Base-by-base conservation (phyloP, 805 yeast species). In the Zygoascus biomembranicola region DNA sequence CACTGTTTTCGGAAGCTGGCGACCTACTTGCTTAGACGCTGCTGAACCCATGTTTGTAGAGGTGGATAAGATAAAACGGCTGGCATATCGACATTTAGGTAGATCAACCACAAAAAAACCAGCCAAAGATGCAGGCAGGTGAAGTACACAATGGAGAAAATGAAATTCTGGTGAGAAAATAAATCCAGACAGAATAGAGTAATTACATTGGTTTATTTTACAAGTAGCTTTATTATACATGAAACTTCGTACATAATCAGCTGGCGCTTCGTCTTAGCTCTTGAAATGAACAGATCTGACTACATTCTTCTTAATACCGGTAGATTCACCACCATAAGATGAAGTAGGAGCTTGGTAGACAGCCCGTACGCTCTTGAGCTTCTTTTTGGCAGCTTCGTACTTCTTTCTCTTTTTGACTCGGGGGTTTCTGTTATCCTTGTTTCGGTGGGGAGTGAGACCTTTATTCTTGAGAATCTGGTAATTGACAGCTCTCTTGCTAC, bases 321-420 rank as follows among this genome's bases (percentile, higher is more conserved):
- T 90, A 74, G 81, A 78, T 69, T 94, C 99, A 71, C 99, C 99
- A 58, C 78, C 84, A 69, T 94, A 94, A 1, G 96, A 84, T 59
- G 89, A 86, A 57, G 80, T 75, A 50, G 80, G 87, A 18, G 76
- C 75, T 61, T 84, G 78, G 76, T 85, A 90, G n/a, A 90, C 97
- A 52, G 87, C 88, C 69, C 96, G 85, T 59, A 87, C 85, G 52
- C 96, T 86, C 66, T 84, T 83, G 70, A 94, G 84, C 70, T 89
- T 89, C 88, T 89, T 92, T 75, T 89, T 83, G 31, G 99, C 99
- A 68, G 80, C 78, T 59, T 89, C 98, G 75, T 87, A 94, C 81
- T 88, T 88, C 82, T 84, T 87, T 78, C 99, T 86, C 95, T 92
- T 94, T 79, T 94, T 94, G 64, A 94, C 98, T 73, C 99, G 85